Evolutionary conservation across 2,329 filamentous ascomycete genomes (phyloP).

Genomic region (Exserohilum rostratum): DNA sequence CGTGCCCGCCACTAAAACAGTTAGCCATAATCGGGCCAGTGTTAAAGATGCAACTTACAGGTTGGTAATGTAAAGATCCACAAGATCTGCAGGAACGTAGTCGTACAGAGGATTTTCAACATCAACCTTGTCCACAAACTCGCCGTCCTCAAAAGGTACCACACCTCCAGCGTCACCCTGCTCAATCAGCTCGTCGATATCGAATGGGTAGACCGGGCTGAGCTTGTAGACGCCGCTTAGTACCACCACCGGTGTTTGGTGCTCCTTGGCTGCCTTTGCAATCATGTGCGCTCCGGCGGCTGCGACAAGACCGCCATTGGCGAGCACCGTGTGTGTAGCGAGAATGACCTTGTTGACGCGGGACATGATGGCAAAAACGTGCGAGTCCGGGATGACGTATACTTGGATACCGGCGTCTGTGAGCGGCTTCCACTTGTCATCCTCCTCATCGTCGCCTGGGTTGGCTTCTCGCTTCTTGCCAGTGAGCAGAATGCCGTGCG

Average conservation of each 20-base stretch:
- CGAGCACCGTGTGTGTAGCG: slow-evolving; percentile 83
- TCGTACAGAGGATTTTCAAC: slow-evolving; percentile 82
- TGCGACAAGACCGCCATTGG: slow-evolving; percentile 84
- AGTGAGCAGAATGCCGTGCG: slow-evolving; percentile 65
- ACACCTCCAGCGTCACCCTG: slow-evolving; percentile 81
- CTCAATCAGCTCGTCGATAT: slow-evolving; percentile 81
- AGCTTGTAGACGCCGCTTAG: slow-evolving; percentile 93
- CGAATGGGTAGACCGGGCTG: slow-evolving; percentile 85
- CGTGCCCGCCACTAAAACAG: slow-evolving; percentile 65
- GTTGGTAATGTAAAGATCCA: slow-evolving; percentile 87
- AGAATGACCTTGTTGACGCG: slow-evolving; percentile 94
- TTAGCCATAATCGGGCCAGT: slow-evolving; percentile 16
- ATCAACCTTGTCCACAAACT: slow-evolving; percentile 77
- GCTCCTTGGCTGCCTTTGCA: slow-evolving; percentile 81
- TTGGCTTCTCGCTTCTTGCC: slow-evolving; percentile 56
- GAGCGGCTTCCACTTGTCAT: slow-evolving; percentile 75
- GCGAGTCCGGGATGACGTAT: slow-evolving; percentile 82
- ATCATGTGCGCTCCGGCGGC: slow-evolving; percentile 84
- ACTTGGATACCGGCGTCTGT: slow-evolving; percentile 78
- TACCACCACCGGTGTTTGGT: slow-evolving; percentile 84
- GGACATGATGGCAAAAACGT: slow-evolving; percentile 92
- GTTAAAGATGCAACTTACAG: slow-evolving; percentile 60
- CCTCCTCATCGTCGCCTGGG: slow-evolving; percentile 59
- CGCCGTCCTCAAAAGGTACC: slow-evolving; percentile 78
- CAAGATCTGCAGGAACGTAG: slow-evolving; percentile 75